Base-by-base conservation (phyloP, 306 rosid species). In the Hippophae tibetana region DNA sequence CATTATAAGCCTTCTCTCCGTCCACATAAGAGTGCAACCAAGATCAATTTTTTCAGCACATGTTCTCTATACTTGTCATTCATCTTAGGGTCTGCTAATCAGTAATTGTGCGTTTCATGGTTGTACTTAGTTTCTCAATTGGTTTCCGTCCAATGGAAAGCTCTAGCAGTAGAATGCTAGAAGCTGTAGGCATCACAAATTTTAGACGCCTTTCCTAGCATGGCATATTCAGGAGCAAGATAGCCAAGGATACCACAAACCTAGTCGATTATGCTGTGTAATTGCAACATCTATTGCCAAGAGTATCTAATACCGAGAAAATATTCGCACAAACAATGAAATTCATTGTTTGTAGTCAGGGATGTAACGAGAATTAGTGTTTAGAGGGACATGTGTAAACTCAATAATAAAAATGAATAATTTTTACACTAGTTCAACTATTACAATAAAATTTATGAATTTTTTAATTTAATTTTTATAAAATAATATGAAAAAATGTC, bases 181-280 rank as follows among this genome's bases (percentile, higher is more conserved):
- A 81, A 88, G 77, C 99, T 92, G 79, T 76, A 92, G 43, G 88
- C 95, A 64, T 92, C 99, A 47, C 95, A 92, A 67, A 90, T 76
- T 81, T 85, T 93, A 0, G 82, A 18, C 1, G 23, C 23, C 23
- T 18, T 18, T 18, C 23, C 23, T 18, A 18, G 23, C 23, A 18
- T 18, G 23, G 23, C 23, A 18, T 18, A 18, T 18, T 18, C 23
- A 18, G 23, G 23, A 18, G 23, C 23, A 18, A 92, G 95, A 75
- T 92, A 92, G 63, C 99, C 99, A 0, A 92, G 96, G 63, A 96
- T 92, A 54, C 96, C 99, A 96, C 96, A 43, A 92, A 92, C 38
- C 38, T 4, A 31, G 38, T 31, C 5, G 5, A 31, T 31, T 31
- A 31, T 31, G 38, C 38, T 31, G 38, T 31, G 38, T 31, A 31